Conservation (phyloP, 306 rosid species). For the Dicorynia guianensis region DNA sequence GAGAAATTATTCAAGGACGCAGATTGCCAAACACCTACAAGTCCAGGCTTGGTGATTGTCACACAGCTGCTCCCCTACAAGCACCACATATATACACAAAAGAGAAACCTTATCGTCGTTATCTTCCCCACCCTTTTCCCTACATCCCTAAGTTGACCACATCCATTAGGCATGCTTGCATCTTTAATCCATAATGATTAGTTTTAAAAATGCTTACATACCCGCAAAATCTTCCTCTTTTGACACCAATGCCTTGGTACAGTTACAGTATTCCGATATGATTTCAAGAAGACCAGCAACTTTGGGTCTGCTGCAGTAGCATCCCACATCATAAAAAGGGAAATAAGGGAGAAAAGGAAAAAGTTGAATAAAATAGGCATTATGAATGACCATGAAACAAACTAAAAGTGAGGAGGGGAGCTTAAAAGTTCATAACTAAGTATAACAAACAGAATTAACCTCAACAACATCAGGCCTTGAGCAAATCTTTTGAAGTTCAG, state of each 20-base stretch:
- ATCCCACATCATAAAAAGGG: constrained; percentile 84
- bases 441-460: too few relatives aligned
- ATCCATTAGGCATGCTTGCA: constrained; percentile 61
- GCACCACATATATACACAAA: constrained; percentile 95
- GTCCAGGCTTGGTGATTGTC: constrained; percentile 88
- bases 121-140: constrained; percentile 67
- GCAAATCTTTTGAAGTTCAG: constrained; percentile 88
- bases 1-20: constrained; percentile 72
- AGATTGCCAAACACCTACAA: constrained; percentile 92
- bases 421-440: too few relatives aligned
- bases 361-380: constrained; percentile 3
- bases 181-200: constrained; percentile 38
- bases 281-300: constrained; percentile 88
- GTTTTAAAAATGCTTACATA: constrained; percentile 51
- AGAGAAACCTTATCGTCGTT: constrained; percentile 91
- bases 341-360: too few relatives aligned
- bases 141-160: constrained; percentile 57
- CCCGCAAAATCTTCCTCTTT: constrained; percentile 98
- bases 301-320: constrained; percentile 97
- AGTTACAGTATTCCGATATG: constrained; percentile 94
- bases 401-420: too few relatives aligned
- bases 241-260: constrained; percentile 99
- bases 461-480: constrained; percentile 98
- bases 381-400: constrained; percentile 21
- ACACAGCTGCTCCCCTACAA: constrained; percentile 99